Evolutionary conservation across 768 basidiomycete species (phyloP), one percentile per base, ranked within the genome.

Genomic region (Leucocoprinus sp.): DNA sequence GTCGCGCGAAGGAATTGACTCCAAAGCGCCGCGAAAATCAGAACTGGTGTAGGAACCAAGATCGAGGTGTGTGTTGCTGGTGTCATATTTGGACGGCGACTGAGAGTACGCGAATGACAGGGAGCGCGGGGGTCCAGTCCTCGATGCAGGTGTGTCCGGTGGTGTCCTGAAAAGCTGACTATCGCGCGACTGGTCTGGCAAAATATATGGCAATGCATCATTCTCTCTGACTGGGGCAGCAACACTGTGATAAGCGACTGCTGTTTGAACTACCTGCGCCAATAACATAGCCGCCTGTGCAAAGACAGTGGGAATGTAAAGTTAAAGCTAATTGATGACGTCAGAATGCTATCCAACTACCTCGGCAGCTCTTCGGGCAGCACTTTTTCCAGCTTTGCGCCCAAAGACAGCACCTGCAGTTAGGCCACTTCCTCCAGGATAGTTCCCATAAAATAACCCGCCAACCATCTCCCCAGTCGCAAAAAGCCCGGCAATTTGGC

Each of bases 121-220:
- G 0, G 84, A 83, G 31, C 84, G 72, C 3, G 84, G 85, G 24
- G 84, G 82, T 9, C 84, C 85, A 3, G 84, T 86, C 42, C 84
- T 69, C 39, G 67, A 65, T 5, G 82, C 75, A 19, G 85, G 84
- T 0, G 81, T 79, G 39, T 67, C 54, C 24, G 63, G 63, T 19
- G 62, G 63, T 19, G 60, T 60, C 42, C 41, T 55, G 52, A 56
- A 60, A 29, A 57, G 55, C 17, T 24, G 29, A 15, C 31, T 33
- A 21, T 47, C 37, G 28, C 15, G 28, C 29, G 28, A 31, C n/a
- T 24, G 28, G n/a, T n/a, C n/a, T n/a, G n/a, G n/a, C n/a, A n/a
- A n/a, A n/a, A n/a, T n/a, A n/a, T n/a, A n/a, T n/a, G n/a, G n/a
- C n/a, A n/a, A n/a, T n/a, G n/a, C n/a, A n/a, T n/a, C n/a, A n/a